Conservation (phyloP, 2,329 filamentous ascomycete species). For the Neurospora crassa region DNA sequence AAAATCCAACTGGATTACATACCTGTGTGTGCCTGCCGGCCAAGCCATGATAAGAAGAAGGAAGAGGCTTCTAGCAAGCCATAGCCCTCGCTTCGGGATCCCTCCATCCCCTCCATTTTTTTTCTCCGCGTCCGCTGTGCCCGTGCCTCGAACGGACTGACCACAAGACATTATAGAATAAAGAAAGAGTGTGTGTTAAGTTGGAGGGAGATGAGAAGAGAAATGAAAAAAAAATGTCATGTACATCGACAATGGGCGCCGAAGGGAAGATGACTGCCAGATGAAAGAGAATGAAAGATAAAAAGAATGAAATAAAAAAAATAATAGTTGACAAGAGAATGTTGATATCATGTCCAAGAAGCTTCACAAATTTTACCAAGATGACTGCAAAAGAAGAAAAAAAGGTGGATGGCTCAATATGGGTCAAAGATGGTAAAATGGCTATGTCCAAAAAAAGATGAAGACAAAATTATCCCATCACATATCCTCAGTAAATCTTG, state of each 20-base stretch:
- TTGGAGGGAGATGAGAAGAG: neutral
- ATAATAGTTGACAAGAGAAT: neutral
- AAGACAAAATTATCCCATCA: slow-evolving; percentile 3
- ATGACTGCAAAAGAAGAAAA: slow-evolving; percentile 1
- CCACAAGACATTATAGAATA: neutral
- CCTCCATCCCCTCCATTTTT: neutral
- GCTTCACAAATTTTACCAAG: neutral
- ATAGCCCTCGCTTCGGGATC: neutral
- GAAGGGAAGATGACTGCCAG: neutral
- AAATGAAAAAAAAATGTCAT: neutral
- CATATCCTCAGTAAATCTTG: slow-evolving; percentile 18
- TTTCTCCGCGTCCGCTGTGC: neutral
- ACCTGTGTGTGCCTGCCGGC: neutral
- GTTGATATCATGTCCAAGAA: neutral
- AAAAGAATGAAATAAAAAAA: neutral
- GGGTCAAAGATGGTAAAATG: neutral
- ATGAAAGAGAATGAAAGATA: neutral
- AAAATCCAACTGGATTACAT: neutral
- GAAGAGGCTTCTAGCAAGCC: neutral
- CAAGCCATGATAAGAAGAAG: neutral
- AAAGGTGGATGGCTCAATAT: neutral
- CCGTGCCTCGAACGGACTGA: neutral
- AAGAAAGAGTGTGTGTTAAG: neutral
- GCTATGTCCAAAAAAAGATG: slow-evolving; percentile 3
- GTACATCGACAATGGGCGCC: neutral